Conservation (phyloP, 2,329 filamentous ascomycete genomes). For the Madurella fahalii region DNA sequence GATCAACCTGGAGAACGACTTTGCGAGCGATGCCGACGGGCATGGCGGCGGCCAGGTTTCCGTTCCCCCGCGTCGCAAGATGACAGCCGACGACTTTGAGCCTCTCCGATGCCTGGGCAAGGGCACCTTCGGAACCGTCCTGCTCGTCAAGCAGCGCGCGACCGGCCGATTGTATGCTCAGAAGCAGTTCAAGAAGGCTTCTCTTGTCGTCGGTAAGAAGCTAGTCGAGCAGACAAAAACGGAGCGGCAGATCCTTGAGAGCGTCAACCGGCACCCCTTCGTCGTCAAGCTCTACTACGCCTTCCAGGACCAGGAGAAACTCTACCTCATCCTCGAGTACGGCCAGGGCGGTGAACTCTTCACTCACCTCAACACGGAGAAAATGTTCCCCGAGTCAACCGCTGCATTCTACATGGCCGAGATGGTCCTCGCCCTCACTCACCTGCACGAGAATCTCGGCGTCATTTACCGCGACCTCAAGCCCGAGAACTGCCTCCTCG, state of each 20-base stretch:
- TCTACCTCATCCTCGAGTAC: conserved; percentile 96
- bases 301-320: conserved; percentile 95
- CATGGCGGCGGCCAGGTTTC: conserved; percentile 35
- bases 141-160: conserved; percentile 82
- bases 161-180: conserved; percentile 92
- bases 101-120: conserved; percentile 89
- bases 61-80: conserved; percentile 65
- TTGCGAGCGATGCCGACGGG: conserved; percentile 63
- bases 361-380: conserved; percentile 86
- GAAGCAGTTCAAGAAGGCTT: conserved; percentile 98
- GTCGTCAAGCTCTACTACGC: conserved; percentile 98
- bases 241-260: conserved; percentile 90
- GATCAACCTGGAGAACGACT: conserved; percentile 78
- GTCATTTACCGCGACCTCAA: conserved; percentile 97
- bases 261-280: conserved; percentile 93
- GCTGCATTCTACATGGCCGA: conserved; percentile 98
- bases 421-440: conserved; percentile 89
- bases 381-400: conserved; percentile 88
- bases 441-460: conserved; percentile 86
- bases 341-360: conserved; percentile 96
- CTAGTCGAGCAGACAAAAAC: conserved; percentile 97
- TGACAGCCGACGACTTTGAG: conserved; percentile 88
- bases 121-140: conserved; percentile 90
- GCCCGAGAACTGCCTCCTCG: conserved; percentile 93
- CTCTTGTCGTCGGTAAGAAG: conserved; percentile 90